phyloP scores from a whole-genome alignment of 1,139 yeast genomes.

The Pichia cactophila region DNA sequence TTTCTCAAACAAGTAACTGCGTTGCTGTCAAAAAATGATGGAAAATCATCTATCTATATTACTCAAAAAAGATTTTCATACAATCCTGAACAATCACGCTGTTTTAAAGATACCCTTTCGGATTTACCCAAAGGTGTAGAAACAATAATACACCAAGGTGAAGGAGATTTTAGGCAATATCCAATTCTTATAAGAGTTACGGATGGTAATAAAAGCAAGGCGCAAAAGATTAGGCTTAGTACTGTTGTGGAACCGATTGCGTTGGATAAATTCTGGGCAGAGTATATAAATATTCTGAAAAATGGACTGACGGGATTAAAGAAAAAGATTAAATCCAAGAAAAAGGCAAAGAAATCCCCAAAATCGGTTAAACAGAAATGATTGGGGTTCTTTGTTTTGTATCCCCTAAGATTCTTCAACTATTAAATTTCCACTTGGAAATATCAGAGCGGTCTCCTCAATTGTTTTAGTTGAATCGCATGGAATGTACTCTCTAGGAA shows the following conservation, averaged over 20 bases:
- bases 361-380: slow-evolving; percentile 4
- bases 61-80: slow-evolving; percentile 33
- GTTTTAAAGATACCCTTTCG: slow-evolving; percentile 8
- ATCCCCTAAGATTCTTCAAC: slow-evolving; percentile 15
- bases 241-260: slow-evolving; percentile 25
- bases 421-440: slow-evolving; percentile 55
- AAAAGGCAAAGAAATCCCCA: slow-evolving; percentile 18
- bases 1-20: slow-evolving; percentile 34
- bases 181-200: slow-evolving; percentile 52
- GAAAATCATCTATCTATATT: slow-evolving; percentile 37
- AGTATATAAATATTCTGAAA: slow-evolving; percentile 22
- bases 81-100: slow-evolving; percentile 19
- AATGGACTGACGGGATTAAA: slow-evolving; percentile 23
- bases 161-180: slow-evolving; percentile 27
- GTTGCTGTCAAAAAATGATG: slow-evolving; percentile 24
- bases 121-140: slow-evolving; percentile 15
- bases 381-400: not conserved
- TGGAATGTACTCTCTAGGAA: slow-evolving; percentile 40
- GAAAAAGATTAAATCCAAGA: slow-evolving; percentile 24
- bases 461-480: slow-evolving; percentile 27
- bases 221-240: slow-evolving; percentile 21
- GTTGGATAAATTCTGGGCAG: slow-evolving; percentile 25
- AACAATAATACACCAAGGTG: slow-evolving; percentile 11
- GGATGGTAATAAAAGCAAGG: slow-evolving; percentile 41
- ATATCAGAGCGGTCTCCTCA: slow-evolving; percentile 37